Evolutionary conservation across 495 filamentous ascomycete species (phyloP).

Genomic region (Thermothielavioides terrestris): DNA sequence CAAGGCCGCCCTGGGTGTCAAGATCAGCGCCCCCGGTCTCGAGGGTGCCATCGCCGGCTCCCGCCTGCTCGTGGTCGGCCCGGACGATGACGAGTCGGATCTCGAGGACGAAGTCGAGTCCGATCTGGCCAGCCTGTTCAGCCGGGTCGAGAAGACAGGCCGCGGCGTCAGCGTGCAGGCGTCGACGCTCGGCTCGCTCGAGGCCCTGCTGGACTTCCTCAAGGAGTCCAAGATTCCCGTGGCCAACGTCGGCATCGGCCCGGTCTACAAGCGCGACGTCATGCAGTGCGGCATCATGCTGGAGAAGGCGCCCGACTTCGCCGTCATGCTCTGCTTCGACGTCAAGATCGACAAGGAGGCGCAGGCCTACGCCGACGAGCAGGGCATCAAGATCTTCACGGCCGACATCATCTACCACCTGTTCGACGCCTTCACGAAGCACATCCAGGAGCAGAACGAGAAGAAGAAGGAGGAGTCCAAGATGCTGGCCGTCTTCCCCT

Average conservation of each 20-base stretch:
- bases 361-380: slow-evolving; percentile 78
- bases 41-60: slow-evolving; percentile 97
- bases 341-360: slow-evolving; percentile 99
- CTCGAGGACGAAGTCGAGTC: slow-evolving; percentile 94
- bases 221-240: slow-evolving; percentile 93
- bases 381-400: slow-evolving; percentile 96
- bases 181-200: slow-evolving; percentile 92
- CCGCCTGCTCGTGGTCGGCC: slow-evolving; percentile 82
- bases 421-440: slow-evolving; percentile 92
- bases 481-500: slow-evolving; percentile 92
- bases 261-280: slow-evolving; percentile 96
- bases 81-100: slow-evolving; percentile 93
- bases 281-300: slow-evolving; percentile 95
- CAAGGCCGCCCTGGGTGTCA: slow-evolving; percentile 96
- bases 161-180: slow-evolving; percentile 96
- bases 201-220: slow-evolving; percentile 94
- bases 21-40: slow-evolving; percentile 93
- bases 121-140: slow-evolving; percentile 85
- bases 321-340: slow-evolving; percentile 99
- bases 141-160: slow-evolving; percentile 79
- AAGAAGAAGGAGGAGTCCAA: slow-evolving; percentile 95
- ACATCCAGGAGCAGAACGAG: slow-evolving; percentile 77
- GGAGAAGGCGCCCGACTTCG: slow-evolving; percentile 90
- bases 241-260: slow-evolving; percentile 93
- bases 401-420: slow-evolving; percentile 99